These are phyloP conservation scores for Lactifluus subvellereus DNA, from an alignment of 768 basidiomycete genomes.

Conservation along the genomic window DNA sequence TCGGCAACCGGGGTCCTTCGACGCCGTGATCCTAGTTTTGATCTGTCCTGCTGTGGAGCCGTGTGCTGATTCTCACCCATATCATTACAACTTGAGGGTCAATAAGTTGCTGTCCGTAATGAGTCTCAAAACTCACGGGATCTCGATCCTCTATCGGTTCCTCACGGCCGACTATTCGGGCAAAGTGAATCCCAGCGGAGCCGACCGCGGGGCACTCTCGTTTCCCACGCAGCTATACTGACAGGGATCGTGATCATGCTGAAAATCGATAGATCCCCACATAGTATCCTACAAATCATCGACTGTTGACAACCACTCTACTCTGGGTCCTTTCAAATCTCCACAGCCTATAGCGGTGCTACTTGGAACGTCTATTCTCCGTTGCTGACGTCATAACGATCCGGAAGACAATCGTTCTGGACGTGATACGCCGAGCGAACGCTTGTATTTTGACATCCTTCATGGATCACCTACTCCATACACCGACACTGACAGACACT, in stretches of 20 bases:
- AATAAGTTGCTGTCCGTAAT: background rate
- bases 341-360: background rate
- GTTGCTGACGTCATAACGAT: background rate
- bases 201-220: background rate
- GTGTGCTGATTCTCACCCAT: background rate
- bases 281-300: background rate
- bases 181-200: background rate
- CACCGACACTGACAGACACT: background rate
- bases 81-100: background rate
- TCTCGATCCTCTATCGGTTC: conserved; percentile 2
- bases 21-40: background rate
- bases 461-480: background rate
- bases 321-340: background rate
- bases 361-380: background rate
- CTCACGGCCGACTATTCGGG: background rate
- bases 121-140: background rate
- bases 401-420: background rate
- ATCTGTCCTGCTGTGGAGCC: background rate
- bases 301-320: background rate
- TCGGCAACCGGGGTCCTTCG: conserved; percentile 1
- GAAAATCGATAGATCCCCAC: background rate
- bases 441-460: background rate
- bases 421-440: background rate
- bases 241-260: no score
- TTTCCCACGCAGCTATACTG: background rate